phyloP scores from a whole-genome alignment of 805 yeast genomes.

The Sungouiella blattae region DNA sequence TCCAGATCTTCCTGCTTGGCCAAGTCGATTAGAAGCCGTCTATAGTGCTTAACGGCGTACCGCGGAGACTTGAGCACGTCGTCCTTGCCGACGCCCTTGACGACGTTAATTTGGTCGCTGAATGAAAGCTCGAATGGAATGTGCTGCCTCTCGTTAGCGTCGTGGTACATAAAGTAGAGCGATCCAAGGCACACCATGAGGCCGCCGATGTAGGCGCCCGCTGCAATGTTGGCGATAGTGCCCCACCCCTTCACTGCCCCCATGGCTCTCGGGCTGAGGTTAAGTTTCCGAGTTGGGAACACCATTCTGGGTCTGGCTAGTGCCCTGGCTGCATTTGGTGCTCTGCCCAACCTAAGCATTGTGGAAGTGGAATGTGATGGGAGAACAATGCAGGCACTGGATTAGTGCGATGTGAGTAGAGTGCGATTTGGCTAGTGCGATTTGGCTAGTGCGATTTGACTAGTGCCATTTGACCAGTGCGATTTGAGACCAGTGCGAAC shows the following conservation, averaged over 20 bases:
- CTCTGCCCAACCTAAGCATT: too few relatives aligned
- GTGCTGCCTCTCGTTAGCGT: constrained; percentile 36
- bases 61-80: constrained; percentile 40
- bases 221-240: constrained; percentile 31
- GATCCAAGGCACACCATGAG: constrained; percentile 36
- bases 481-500: too few relatives aligned
- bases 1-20: constrained; percentile 25
- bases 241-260: constrained; percentile 24
- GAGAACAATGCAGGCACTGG: too few relatives aligned
- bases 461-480: too few relatives aligned
- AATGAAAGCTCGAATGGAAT: constrained; percentile 38
- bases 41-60: constrained; percentile 41
- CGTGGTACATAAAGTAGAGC: constrained; percentile 35
- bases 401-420: too few relatives aligned
- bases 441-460: too few relatives aligned
- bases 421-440: too few relatives aligned
- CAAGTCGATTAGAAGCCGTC: constrained; percentile 33
- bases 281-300: too few relatives aligned
- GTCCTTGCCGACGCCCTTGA: constrained; percentile 42
- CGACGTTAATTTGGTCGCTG: constrained; percentile 32
- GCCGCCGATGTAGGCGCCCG: constrained; percentile 43
- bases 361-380: too few relatives aligned
- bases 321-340: too few relatives aligned
- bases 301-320: too few relatives aligned
- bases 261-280: too few relatives aligned